phyloP scores from a whole-genome alignment of 2,329 filamentous ascomycete species.

The Calonectria hawksworthii region DNA sequence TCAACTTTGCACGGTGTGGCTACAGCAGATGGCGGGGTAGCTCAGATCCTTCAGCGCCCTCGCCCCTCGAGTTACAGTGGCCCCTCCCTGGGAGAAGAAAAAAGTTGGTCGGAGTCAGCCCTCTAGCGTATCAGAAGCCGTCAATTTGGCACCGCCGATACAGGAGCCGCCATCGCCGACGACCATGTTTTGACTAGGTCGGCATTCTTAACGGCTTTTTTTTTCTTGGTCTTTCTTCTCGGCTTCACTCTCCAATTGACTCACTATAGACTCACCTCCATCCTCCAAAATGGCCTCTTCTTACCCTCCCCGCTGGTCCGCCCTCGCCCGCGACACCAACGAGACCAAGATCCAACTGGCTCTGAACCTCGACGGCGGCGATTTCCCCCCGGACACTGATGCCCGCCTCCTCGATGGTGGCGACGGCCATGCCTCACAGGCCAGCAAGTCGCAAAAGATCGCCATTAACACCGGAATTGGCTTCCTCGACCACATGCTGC shows the following conservation, averaged over 20 bases:
- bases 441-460: conserved; percentile 87
- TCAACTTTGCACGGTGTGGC: conserved; percentile 41
- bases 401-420: conserved; percentile 63
- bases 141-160: conserved; percentile 48
- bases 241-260: conserved; percentile 29
- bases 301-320: conserved; percentile 73
- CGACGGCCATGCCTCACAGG: conserved; percentile 84
- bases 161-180: conserved; percentile 40
- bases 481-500: conserved; percentile 98
- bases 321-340: conserved; percentile 91
- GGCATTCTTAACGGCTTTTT: conserved; percentile 17
- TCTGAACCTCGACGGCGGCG: conserved; percentile 93
- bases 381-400: conserved; percentile 76
- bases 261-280: neutral
- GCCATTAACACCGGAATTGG: conserved; percentile 93
- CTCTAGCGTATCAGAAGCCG: conserved; percentile 42
- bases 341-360: conserved; percentile 97
- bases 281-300: conserved; percentile 43
- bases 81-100: conserved; percentile 31
- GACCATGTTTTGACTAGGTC: conserved; percentile 9
- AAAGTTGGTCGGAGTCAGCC: conserved; percentile 33
- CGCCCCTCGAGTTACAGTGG: conserved; percentile 26
- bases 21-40: conserved; percentile 48
- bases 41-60: conserved; percentile 32
- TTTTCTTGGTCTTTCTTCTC: neutral